Evolutionary conservation across 2,329 filamentous ascomycete species (phyloP).

Genomic region (Thielaviopsis ethacetica): DNA sequence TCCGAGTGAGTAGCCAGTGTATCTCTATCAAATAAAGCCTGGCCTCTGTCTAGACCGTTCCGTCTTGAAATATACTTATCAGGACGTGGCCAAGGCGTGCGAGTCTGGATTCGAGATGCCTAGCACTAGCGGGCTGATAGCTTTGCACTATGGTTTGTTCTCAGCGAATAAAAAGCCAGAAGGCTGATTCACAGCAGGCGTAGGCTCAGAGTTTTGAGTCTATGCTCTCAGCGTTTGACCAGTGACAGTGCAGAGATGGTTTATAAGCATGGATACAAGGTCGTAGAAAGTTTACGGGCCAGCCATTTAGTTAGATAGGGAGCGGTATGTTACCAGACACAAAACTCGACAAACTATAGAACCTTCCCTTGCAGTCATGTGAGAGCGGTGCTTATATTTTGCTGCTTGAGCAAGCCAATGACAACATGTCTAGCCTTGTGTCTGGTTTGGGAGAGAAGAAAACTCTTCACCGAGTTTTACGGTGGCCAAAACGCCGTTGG

Average conservation of each 20-base stretch:
- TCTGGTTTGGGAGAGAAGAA: neutral
- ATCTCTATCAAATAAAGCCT: neutral
- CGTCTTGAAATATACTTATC: neutral
- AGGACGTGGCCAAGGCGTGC: neutral
- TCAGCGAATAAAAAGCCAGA: neutral
- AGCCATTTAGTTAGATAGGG: neutral
- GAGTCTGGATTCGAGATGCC: neutral
- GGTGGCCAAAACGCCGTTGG: neutral
- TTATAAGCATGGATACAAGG: neutral
- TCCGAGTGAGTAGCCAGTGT: neutral
- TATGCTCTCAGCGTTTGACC: neutral
- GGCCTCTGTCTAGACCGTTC: neutral
- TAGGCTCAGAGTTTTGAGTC: neutral
- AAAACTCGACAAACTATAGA: neutral
- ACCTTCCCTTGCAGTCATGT: neutral
- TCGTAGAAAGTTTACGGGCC: neutral
- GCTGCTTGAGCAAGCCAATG: neutral
- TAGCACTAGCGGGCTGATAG: neutral
- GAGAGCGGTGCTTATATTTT: neutral
- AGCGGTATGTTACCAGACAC: neutral
- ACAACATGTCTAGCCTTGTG: neutral
- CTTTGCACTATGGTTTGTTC: neutral
- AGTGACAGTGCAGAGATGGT: neutral
- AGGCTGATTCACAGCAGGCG: too few species aligned
- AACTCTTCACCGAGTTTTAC: neutral